Evolutionary conservation across 805 yeast genomes (phyloP), one percentile per base, ranked within the genome.

Genomic region (Candida insectorum): DNA sequence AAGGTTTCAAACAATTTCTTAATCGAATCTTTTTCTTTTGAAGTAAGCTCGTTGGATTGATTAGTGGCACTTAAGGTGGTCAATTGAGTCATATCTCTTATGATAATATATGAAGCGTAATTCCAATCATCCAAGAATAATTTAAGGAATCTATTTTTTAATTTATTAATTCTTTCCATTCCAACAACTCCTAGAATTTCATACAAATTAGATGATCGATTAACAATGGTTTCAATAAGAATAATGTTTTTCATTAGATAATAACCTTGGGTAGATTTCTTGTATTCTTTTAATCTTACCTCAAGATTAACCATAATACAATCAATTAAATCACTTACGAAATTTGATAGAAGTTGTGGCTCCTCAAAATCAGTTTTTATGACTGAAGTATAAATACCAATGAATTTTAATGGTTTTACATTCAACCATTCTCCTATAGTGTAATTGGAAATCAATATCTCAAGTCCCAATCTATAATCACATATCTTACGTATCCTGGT

Each of bases 1-100:
- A 91, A 93, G 39, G 73, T 80, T 43, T 75, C 76, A 61, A 86
- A 87, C 51, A 85, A 77, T 40, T 93, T 96, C 50, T 91, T 93
- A 36, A 87, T 76, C 31, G 69, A 75, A 34, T 87, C 96, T 42
- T 78, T 76, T 44, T 87, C 95, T 45, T 85, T 83, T n/a, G 78
- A 77, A 28, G 77, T 44, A 38, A 60, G 37, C 28, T 52, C 45
- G 8, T 29, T 38, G 11, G 40, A 27, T 18, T 31, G 39, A 21
- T 39, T 38, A 2, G 44, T 27, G 25, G 74, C 70, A 33, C 68
- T 67, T 14, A 73, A 68, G 16, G 78, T 70, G 26, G 75, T 71
- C 19, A 78, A 78, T 10, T 82, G 78, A 2, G 95, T 83, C 46
- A 82, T 83, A 47, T 84, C 95, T 71, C 67, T 45, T 16, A 91